Evolutionary conservation across 345 rosid genomes (phyloP), one percentile per base, ranked within the genome.

Genomic region (Anacardium occidentale): DNA sequence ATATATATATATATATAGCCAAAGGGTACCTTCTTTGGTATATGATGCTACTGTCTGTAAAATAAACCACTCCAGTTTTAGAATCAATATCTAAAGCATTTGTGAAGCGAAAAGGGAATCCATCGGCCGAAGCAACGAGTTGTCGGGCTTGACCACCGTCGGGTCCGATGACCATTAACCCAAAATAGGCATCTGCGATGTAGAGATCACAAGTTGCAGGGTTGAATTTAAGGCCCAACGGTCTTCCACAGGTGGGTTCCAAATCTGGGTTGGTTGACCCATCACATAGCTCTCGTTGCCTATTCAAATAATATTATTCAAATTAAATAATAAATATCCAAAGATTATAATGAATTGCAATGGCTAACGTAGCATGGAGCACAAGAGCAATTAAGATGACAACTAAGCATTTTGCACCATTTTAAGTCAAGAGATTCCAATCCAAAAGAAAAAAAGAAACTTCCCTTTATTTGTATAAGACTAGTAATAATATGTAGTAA

Each of bases 121-220:
- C 90, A 0, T 78, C 77, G 1, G 78, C 81, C 0, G 79, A 75
- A 61, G 68, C 25, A 2, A 72, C 83, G 0, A 88, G 80, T 55
- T 55, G 79, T 8, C 20, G 60, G 20, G 90, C 90, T 8, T 58
- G 69, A 2, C 90, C 88, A 2, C 88, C 88, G 1, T 53, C 0
- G 15, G 78, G 82, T 6, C 87, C 85, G 0, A 84, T 88, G 29
- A 48, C 71, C 9, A 85, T 56, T 1, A 88, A 77, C 17, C 92
- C 92, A 14, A 66, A 79, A 65, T 86, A 88, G 9, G 92, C 92
- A 34, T 88, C 92, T 8, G 90, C 92, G 1, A 88, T 74, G 65
- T 81, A 88, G 24, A 88, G 84, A n/a, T 86, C 83, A 10, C 92
- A 84, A 0, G 86, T 86, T 53, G 5, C 20, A 0, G 51, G 20